Conservation (phyloP, 495 filamentous ascomycete species). For the Aspergillus avenaceus region DNA sequence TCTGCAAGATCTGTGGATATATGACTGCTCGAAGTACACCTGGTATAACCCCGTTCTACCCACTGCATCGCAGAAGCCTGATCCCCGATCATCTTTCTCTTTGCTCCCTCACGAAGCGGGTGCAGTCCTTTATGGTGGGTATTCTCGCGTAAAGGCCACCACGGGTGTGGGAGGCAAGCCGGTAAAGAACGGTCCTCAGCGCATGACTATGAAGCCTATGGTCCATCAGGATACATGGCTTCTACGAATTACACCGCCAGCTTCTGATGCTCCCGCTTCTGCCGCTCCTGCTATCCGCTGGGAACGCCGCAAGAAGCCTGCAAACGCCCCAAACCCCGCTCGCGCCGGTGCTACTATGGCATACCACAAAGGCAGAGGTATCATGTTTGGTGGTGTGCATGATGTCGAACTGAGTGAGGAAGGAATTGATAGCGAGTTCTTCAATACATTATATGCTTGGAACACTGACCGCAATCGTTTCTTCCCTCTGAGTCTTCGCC, state of each 20-base stretch:
- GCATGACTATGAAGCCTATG: constrained; percentile 73
- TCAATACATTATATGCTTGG: constrained; percentile 84
- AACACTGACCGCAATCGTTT: constrained; percentile 92
- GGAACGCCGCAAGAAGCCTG: constrained; percentile 90
- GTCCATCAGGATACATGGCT: constrained; percentile 95
- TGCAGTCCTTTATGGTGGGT: constrained; percentile 87
- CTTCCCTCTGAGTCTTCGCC: constrained; percentile 75
- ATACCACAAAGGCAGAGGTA: constrained; percentile 86
- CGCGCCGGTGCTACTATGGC: constrained; percentile 89
- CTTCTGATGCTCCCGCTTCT: constrained; percentile 53
- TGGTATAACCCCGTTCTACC: constrained; percentile 74
- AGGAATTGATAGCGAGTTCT: constrained; percentile 94
- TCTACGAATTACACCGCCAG: constrained; percentile 72
- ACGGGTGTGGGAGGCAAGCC: constrained; percentile 47
- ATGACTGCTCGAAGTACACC: constrained; percentile 64
- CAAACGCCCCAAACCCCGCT: constrained; percentile 77
- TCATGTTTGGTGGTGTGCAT: constrained; percentile 91
- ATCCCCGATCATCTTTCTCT: constrained; percentile 84
- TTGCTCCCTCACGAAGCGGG: constrained; percentile 85
- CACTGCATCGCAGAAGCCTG: constrained; percentile 75
- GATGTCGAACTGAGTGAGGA: constrained; percentile 93
- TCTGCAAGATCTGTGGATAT: constrained; percentile 66
- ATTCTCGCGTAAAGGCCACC: constrained; percentile 79
- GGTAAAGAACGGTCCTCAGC: constrained; percentile 58
- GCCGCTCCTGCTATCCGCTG: constrained; percentile 71